Percentiles rank a stretch among this genome's conserved stretches.
Evolutionary conservation across 2,329 filamentous ascomycete genomes (phyloP).

Genomic region (Talaromyces rugulosus): DNA sequence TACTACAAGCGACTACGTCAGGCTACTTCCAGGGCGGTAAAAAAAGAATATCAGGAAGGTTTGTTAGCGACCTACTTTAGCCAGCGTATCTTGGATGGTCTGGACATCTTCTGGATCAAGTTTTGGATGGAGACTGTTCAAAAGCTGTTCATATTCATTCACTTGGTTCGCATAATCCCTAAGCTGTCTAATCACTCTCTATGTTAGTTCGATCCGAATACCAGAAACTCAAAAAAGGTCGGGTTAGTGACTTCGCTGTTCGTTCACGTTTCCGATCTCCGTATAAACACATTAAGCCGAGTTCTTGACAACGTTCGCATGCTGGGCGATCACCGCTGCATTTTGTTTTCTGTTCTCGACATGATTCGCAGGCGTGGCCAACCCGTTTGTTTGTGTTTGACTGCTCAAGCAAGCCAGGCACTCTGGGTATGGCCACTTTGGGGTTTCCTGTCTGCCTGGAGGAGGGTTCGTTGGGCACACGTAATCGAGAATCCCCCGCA

Average conservation of each 20-base stretch:
- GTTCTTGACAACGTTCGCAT: conserved; percentile 41
- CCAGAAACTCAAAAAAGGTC: not conserved
- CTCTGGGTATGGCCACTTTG: conserved; percentile 13
- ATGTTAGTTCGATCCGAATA: conserved; percentile 3
- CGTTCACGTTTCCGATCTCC: conserved; percentile 42
- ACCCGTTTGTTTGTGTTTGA: conserved; percentile 21
- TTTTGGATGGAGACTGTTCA: conserved; percentile 30
- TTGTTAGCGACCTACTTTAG: conserved; percentile 26
- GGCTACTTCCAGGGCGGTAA: conserved; percentile 1
- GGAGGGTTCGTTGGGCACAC: conserved; percentile 3
- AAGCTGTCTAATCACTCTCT: conserved; percentile 30
- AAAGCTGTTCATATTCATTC: conserved; percentile 30
- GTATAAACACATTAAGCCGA: conserved; percentile 38
- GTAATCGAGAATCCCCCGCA: conserved; percentile 8
- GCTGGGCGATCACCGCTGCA: conserved; percentile 42
- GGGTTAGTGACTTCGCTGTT: conserved; percentile 35
- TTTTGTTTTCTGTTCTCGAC: conserved; percentile 44
- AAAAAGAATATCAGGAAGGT: not conserved
- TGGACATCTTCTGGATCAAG: conserved; percentile 29
- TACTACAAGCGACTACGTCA: conserved; percentile 14
- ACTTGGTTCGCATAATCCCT: conserved; percentile 35
- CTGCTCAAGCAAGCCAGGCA: conserved; percentile 3
- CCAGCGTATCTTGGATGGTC: conserved; percentile 30
- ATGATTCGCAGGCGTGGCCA: conserved; percentile 41
- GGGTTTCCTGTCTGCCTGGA: conserved; percentile 2